Evolutionary conservation across 169 alveolate genomes (phyloP).

Genomic region (Plasmodium coatneyi): DNA sequence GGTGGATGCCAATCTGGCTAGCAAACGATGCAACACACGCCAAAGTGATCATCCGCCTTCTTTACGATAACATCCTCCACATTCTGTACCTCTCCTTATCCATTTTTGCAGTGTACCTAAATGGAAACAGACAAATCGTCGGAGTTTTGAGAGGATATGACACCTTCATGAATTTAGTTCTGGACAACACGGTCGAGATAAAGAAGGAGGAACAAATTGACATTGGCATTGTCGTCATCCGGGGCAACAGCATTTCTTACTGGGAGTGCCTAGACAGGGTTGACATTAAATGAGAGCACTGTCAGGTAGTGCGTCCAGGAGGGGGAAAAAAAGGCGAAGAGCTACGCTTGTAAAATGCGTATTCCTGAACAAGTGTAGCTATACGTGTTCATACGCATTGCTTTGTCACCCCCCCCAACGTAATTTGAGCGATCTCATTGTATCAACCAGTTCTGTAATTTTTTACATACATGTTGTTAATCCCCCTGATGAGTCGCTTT

Average conservation of each 20-base stretch:
- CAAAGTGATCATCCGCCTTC: not conserved
- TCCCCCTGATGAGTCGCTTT: not conserved
- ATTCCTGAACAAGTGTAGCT: not conserved
- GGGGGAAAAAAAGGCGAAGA: not conserved
- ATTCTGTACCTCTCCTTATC: not conserved
- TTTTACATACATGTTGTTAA: not conserved
- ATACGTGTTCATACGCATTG: not conserved
- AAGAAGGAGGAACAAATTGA: conserved; percentile 89
- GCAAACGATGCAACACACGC: not conserved
- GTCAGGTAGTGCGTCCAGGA: not conserved
- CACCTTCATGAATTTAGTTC: conserved; percentile 97
- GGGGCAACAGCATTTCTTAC: conserved; percentile 97
- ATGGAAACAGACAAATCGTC: conserved; percentile 93
- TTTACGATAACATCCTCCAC: not conserved
- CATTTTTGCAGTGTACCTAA: conserved; percentile 85
- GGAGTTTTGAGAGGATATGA: conserved; percentile 99
- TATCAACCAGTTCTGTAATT: not conserved
- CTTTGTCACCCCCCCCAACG: not conserved
- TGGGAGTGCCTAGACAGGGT: conserved; percentile 99
- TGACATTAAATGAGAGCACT: conserved; percentile 74
- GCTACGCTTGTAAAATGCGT: not conserved
- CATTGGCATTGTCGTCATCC: conserved; percentile 96
- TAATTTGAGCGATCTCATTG: not conserved
- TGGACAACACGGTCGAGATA: conserved; percentile 96
- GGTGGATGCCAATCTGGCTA: not conserved